Conservation (phyloP, 306 rosid species). For the Glycyrrhiza uralensis region DNA sequence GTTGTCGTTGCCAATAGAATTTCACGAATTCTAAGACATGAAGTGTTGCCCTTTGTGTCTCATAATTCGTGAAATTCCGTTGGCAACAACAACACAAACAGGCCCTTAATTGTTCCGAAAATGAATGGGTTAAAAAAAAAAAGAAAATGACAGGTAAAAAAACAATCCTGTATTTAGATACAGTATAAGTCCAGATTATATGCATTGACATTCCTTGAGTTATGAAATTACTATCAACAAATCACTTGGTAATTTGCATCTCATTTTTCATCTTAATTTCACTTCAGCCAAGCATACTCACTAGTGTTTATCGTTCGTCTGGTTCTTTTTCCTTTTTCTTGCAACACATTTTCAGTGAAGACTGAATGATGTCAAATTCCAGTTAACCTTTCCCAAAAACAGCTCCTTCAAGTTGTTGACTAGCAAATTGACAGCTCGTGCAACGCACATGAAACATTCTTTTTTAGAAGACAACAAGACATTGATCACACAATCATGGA, state of each 20-base stretch:
- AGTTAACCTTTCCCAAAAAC: no score
- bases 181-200: background rate
- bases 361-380: background rate
- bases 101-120: background rate
- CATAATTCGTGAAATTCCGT: no score
- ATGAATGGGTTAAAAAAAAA: background rate
- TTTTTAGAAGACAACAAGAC: background rate
- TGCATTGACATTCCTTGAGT: background rate
- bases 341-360: background rate
- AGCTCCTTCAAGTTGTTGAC: no score
- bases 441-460: background rate
- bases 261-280: background rate
- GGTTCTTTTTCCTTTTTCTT: background rate
- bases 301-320: background rate
- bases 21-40: no score
- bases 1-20: no score
- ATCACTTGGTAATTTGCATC: background rate
- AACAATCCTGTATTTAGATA: background rate
- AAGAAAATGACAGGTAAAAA: background rate
- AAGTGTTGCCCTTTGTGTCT: no score
- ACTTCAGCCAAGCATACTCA: background rate
- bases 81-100: no score
- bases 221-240: background rate
- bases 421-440: background rate
- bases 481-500: background rate